Conservation (phyloP, 2,329 filamentous ascomycete species). For the Dendrostoma leiphaemia region DNA sequence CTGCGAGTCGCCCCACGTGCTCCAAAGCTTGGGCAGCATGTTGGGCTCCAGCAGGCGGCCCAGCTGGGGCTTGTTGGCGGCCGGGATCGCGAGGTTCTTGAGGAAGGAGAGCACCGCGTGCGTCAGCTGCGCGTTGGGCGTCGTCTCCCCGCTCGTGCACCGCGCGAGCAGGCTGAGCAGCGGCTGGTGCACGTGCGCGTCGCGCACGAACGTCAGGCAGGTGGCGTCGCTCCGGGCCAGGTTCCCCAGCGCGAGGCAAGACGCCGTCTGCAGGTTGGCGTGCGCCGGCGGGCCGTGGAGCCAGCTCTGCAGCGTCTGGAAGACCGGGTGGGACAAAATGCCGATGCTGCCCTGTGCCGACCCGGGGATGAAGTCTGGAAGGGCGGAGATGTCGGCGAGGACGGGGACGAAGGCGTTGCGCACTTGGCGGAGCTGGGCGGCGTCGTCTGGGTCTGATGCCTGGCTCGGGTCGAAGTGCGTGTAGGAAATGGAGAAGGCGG, state of each 20-base stretch:
- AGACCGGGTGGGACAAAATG: slow-evolving; percentile 27
- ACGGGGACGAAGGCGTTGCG: slow-evolving; percentile 49
- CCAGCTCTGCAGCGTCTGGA: slow-evolving; percentile 39
- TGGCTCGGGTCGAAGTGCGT: slow-evolving; percentile 37
- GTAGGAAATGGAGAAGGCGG: slow-evolving; percentile 47
- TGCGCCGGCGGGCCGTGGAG: slow-evolving; percentile 33
- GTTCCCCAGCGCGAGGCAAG: slow-evolving; percentile 61
- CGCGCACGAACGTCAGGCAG: slow-evolving; percentile 48
- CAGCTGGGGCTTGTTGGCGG: slow-evolving; percentile 51
- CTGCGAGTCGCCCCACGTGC: slow-evolving; percentile 40
- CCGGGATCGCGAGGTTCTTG: slow-evolving; percentile 62
- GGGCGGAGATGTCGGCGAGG: slow-evolving; percentile 47
- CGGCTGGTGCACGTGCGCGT: slow-evolving; percentile 40
- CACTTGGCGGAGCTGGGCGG: slow-evolving; percentile 45
- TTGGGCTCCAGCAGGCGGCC: slow-evolving; percentile 43
- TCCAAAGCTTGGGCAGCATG: slow-evolving; percentile 54
- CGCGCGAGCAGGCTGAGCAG: slow-evolving; percentile 44
- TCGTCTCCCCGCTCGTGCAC: slow-evolving; percentile 27
- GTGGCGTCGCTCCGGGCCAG: slow-evolving; percentile 57
- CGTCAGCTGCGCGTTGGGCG: slow-evolving; percentile 42
- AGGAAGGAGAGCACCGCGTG: slow-evolving; percentile 59
- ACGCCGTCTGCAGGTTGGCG: slow-evolving; percentile 50
- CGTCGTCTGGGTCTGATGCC: slow-evolving; percentile 43
- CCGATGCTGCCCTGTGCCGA: slow-evolving; percentile 2
- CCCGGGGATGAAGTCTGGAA: slow-evolving; percentile 34